phyloP scores from a whole-genome alignment of 306 rosid species.

The Calophaca sinica region DNA sequence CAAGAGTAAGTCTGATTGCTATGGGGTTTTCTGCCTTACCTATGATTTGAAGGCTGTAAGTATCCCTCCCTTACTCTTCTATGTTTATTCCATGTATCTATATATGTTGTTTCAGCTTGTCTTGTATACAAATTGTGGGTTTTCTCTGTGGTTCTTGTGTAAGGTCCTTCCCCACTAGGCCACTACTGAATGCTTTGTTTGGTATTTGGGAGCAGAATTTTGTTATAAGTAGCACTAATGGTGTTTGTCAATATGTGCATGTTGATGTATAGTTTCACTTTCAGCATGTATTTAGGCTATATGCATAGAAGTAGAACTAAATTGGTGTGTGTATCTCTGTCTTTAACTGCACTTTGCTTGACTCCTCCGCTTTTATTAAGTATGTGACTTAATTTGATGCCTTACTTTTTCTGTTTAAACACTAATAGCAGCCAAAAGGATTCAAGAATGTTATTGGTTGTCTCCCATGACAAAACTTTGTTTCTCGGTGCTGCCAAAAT shows the following conservation, averaged over 20 bases:
- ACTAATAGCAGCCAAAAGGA: background rate
- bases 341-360: background rate
- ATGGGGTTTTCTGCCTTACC: constrained; percentile 90
- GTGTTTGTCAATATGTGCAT: constrained; percentile 47
- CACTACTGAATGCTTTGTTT: constrained; percentile 13
- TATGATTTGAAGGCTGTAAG: constrained; percentile 94
- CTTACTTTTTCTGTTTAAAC: background rate
- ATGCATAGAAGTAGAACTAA: background rate
- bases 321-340: background rate
- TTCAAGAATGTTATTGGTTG: background rate
- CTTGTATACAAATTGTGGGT: constrained; percentile 17
- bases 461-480: background rate
- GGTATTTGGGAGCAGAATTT: constrained; percentile 31
- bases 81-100: constrained; percentile 13
- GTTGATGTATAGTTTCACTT: constrained; percentile 29
- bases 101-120: background rate
- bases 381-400: constrained; percentile 11
- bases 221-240: background rate
- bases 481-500: background rate
- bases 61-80: constrained; percentile 1
- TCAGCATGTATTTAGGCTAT: constrained; percentile 13
- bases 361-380: constrained; percentile 1
- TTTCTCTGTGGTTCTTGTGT: constrained; percentile 11
- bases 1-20: constrained; percentile 76
- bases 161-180: background rate